Evolutionary conservation across 129 eudicot genomes (phyloP), one percentile per base, ranked within the genome.

Genomic region (Artemisia annua): DNA sequence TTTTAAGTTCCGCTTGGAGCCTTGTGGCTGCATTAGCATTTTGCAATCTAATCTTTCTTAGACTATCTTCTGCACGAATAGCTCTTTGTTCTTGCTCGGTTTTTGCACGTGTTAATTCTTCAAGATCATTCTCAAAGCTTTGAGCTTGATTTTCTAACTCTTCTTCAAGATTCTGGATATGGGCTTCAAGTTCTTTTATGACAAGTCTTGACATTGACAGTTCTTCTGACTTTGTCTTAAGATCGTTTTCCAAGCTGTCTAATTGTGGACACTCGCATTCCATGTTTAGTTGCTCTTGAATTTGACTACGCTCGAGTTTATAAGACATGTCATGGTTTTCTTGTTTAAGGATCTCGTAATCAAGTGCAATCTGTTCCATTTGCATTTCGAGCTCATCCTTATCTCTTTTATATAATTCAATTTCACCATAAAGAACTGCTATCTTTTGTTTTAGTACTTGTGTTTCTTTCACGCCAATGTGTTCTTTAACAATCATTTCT

Each of bases 281-380:
- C 80, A 88, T 67, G 79, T 95, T 85, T 65, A 95, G 82, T 60
- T 87, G 96, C 12, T 90, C 97, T 53, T 94, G 89, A 17, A 87
- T 69, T 66, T 88, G 83, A 69, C 91, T 81, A 55, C 83, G 93
- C 80, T 83, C 92, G 58, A 94, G 67, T 77, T 85, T 85, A 80
- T 75, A 76, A 18, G 87, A 85, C 55, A 86, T 76, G 43, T 85
- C 91, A 67, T 90, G 93, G 67, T 94, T 88, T 82, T 90, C 99
- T 39, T 94, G 99, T 80, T 88, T 94, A 79, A 90, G 48, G 70
- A 94, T 94, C 76, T 94, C 99, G 24, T 94, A 90, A 66, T 94
- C 97, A 8, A 94, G 87, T 12, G 97, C 96, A 63, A 94, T 89
- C 78, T 94, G 97, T 74, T 94, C 99, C 89, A 90, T 77, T 79